Evolutionary conservation across 305 asterid genomes (phyloP).

Genomic region (Nicotiana rustica): DNA sequence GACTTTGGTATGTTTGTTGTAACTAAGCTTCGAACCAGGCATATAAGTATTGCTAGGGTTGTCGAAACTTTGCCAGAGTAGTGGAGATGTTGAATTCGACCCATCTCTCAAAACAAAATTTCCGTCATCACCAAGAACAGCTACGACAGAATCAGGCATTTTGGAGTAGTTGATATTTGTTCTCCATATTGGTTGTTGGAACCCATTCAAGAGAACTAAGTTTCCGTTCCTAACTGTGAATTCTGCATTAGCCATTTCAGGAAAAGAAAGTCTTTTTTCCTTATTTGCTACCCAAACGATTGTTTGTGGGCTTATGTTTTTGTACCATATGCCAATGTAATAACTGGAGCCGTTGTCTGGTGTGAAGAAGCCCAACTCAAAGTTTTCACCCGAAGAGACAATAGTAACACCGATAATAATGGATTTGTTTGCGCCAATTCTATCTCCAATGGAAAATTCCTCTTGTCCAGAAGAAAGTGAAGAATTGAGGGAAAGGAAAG

Average conservation of each 20-base stretch:
- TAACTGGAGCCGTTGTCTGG: background rate
- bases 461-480: background rate
- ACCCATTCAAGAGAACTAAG: background rate
- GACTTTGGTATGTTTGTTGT: background rate
- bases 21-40: constrained; percentile 28
- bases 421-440: background rate
- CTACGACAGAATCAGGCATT: background rate
- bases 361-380: constrained; percentile 44
- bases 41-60: constrained; percentile 30
- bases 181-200: background rate
- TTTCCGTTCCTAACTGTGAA: background rate
- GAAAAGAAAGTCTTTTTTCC: background rate
- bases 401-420: constrained; percentile 32
- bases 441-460: background rate
- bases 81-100: constrained; percentile 5
- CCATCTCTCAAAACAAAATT: constrained; percentile 21
- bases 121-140: constrained; percentile 14
- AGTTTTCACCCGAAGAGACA: constrained; percentile 34
- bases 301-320: background rate
- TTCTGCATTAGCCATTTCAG: background rate
- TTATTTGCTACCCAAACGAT: constrained; percentile 46
- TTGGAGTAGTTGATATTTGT: constrained; percentile 7
- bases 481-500: background rate
- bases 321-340: constrained; percentile 43
- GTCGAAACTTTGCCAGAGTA: constrained; percentile 36